Evolutionary conservation across 352 stramenopile species (phyloP).

Genomic region (Globisporangium spinosum): DNA sequence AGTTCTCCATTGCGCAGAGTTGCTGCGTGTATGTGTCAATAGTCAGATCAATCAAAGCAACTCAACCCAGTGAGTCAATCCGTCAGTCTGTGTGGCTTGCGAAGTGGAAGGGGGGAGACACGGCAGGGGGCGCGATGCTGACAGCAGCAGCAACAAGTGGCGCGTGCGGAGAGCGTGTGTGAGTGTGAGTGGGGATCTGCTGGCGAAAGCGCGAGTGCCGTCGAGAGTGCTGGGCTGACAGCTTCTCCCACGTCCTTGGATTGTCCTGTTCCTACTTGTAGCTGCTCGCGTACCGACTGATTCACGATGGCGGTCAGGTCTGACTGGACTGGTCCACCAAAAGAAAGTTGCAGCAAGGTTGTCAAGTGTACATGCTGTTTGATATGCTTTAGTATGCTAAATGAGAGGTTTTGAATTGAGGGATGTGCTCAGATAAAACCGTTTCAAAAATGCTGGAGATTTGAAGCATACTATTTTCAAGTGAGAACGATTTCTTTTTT

Average conservation of each 20-base stretch:
- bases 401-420: not conserved
- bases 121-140: not conserved
- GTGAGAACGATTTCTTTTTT: not conserved
- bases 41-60: not conserved
- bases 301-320: not conserved
- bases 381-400: not conserved
- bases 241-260: not conserved
- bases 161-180: not conserved
- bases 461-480: not conserved
- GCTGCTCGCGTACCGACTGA: not conserved
- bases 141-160: not conserved
- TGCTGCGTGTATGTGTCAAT: not conserved
- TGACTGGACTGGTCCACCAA: not conserved
- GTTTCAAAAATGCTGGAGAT: not conserved
- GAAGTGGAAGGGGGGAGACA: not conserved
- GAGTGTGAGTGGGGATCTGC: not conserved
- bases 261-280: not conserved
- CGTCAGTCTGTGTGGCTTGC: not conserved
- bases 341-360: not conserved
- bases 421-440: not conserved
- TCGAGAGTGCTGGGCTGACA: not conserved
- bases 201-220: conserved; percentile 9
- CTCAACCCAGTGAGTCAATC: not conserved
- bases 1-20: conserved; percentile 63
- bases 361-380: not conserved